These are phyloP conservation scores for Crassisporium funariophilum DNA, from an alignment of 768 basidiomycete species.

Conservation along the genomic window DNA sequence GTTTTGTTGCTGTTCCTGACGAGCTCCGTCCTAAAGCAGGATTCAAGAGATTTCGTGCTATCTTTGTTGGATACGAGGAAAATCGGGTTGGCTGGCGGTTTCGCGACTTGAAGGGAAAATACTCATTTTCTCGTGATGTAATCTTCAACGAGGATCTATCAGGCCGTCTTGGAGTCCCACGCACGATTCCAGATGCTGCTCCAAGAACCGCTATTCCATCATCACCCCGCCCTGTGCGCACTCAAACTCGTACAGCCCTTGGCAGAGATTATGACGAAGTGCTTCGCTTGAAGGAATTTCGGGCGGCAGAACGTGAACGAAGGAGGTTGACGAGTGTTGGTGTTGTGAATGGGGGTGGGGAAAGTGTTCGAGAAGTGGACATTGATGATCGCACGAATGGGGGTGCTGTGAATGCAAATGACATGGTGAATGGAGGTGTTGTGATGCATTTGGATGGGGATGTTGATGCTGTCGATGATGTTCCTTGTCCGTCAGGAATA, in stretches of 20 bases:
- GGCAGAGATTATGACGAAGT: background rate
- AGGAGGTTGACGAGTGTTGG: background rate
- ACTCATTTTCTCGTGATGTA: conserved; percentile 27
- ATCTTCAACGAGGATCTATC: conserved; percentile 25
- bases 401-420: background rate
- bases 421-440: background rate
- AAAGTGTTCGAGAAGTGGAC: background rate
- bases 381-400: background rate
- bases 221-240: background rate
- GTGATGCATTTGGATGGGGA: background rate
- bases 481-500: too few species aligned
- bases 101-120: conserved; percentile 14
- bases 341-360: background rate
- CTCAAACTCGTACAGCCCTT: too few species aligned
- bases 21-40: conserved; percentile 20
- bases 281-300: background rate
- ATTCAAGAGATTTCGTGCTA: conserved; percentile 15
- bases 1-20: conserved; percentile 22
- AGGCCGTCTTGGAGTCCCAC: conserved; percentile 10
- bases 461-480: background rate
- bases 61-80: conserved; percentile 25
- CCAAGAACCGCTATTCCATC: background rate
- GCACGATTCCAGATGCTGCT: background rate
- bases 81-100: conserved; percentile 23
- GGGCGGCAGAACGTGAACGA: background rate